Conservation (phyloP, 257 asterid species). For the Solanum pennellii region DNA sequence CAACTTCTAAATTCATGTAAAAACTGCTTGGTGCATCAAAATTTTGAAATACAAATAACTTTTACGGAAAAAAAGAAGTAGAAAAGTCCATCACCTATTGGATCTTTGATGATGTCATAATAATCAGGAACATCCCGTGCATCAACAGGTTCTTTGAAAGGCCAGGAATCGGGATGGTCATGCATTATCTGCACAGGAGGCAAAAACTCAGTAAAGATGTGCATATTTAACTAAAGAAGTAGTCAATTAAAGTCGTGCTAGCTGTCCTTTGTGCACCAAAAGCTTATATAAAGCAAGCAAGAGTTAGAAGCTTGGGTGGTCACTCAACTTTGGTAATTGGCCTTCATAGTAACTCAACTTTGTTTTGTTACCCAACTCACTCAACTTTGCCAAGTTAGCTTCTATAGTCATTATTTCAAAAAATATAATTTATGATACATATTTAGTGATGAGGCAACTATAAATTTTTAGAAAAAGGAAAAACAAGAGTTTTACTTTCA, state of each 20-base stretch:
- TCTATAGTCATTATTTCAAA: neutral
- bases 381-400: neutral
- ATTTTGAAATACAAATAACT: neutral
- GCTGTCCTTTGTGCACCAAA: neutral
- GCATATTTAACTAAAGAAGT: neutral
- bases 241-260: neutral
- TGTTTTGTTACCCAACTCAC: neutral
- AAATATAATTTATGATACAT: neutral
- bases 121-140: slow-evolving; percentile 96
- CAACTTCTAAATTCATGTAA: neutral
- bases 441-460: neutral
- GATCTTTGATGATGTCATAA: slow-evolving; percentile 88
- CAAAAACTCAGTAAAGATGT: neutral
- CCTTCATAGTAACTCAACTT: neutral
- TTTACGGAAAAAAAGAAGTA: neutral
- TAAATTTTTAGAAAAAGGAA: neutral
- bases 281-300: neutral
- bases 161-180: slow-evolving; percentile 99
- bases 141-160: slow-evolving; percentile 97
- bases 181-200: slow-evolving; percentile 55
- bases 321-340: neutral
- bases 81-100: slow-evolving; percentile 48
- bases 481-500: slow-evolving; percentile 41
- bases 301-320: neutral
- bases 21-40: neutral